phyloP scores from a whole-genome alignment of 23 red algal species.

The Gracilaria domingensis region DNA sequence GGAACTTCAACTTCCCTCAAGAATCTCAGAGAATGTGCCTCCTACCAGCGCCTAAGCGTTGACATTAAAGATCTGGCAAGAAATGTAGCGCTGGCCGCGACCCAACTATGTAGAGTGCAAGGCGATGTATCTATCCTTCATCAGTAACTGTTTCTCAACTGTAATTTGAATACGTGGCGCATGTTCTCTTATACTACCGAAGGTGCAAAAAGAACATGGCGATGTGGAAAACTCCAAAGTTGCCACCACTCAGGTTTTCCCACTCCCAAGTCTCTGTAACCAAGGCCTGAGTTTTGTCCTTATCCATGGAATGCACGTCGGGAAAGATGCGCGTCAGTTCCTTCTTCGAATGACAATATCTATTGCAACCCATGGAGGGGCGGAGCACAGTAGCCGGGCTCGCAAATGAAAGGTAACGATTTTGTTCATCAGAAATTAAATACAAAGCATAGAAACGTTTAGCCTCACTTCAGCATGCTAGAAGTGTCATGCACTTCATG shows the following conservation, averaged over 20 bases:
- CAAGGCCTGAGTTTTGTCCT: too few species aligned
- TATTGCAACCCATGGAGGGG: too few species aligned
- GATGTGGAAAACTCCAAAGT: too few species aligned
- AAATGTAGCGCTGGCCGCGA: conserved; percentile 11
- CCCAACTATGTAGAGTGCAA: conserved; percentile 12
- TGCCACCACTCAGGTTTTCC: too few species aligned
- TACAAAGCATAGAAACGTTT: too few species aligned
- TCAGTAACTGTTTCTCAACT: neutral
- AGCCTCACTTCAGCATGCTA: too few species aligned
- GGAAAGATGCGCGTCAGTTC: neutral
- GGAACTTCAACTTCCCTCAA: neutral
- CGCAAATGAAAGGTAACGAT: too few species aligned
- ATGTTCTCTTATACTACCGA: neutral
- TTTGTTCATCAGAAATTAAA: too few species aligned
- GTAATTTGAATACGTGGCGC: neutral
- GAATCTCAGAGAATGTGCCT: conserved; percentile 60
- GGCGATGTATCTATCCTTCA: conserved; percentile 24
- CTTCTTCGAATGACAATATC: too few species aligned
- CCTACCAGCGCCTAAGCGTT: conserved; percentile 69
- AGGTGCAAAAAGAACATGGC: too few species aligned
- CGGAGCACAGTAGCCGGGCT: too few species aligned
- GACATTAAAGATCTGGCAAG: conserved; percentile 67
- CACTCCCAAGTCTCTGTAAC: too few species aligned
- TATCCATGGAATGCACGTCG: neutral
- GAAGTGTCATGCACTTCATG: neutral